phyloP scores from a whole-genome alignment of 78 protist species.

The Dictyostelium firmibasis region DNA sequence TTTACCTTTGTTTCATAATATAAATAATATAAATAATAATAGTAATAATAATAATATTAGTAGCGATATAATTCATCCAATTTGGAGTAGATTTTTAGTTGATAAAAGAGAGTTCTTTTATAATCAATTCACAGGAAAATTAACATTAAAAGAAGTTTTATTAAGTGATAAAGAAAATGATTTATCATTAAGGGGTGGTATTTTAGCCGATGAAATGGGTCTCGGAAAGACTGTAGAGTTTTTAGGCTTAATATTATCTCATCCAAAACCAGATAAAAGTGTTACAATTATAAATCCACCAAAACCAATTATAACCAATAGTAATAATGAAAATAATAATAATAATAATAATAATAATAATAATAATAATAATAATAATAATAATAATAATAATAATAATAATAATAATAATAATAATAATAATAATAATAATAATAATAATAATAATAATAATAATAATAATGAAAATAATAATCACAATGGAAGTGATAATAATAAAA shows the following conservation, averaged over 20 bases:
- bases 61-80: slow-evolving; percentile 10
- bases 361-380: not conserved
- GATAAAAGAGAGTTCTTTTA: slow-evolving; percentile 13
- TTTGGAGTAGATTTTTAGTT: slow-evolving; percentile 23
- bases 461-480: not conserved
- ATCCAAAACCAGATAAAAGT: not conserved
- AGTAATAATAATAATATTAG: not conserved
- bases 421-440: not conserved
- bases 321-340: not conserved
- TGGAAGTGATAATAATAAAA: not conserved
- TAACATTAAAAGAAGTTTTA: not conserved
- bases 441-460: not conserved
- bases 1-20: not conserved
- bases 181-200: slow-evolving; percentile 23
- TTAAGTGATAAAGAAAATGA: not conserved
- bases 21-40: too few relatives aligned
- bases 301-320: not conserved
- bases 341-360: not conserved
- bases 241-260: not conserved
- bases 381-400: not conserved
- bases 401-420: not conserved
- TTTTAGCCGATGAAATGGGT: slow-evolving; percentile 61
- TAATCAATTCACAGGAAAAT: slow-evolving; percentile 53
- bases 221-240: slow-evolving; percentile 64
- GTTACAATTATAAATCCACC: not conserved